A percentile compares a stretch with the other conserved stretches of the same genome.
Evolutionary conservation across 306 rosid genomes (phyloP).

Genomic region (Vigna unguiculata): DNA sequence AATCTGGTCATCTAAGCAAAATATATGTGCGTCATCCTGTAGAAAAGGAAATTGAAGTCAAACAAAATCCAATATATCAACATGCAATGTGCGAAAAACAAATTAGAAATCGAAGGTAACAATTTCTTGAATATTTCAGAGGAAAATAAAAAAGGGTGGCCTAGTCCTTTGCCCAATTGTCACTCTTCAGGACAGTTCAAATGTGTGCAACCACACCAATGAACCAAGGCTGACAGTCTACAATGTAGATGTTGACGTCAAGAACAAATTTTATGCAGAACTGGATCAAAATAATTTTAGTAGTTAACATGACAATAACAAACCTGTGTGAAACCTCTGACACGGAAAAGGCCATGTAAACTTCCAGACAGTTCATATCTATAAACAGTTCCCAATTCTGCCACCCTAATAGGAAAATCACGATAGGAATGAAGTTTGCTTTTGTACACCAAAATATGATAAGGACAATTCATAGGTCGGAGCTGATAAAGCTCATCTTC

Average conservation of each 20-base stretch:
- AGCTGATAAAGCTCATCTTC: slow-evolving; percentile 95
- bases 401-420: slow-evolving; percentile 85
- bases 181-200: neutral
- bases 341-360: slow-evolving; percentile 97
- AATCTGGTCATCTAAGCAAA: slow-evolving; percentile 91
- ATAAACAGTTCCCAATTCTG: slow-evolving; percentile 96
- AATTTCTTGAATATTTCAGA: neutral
- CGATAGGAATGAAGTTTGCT: slow-evolving; percentile 92
- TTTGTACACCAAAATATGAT: slow-evolving; percentile 90
- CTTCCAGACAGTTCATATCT: slow-evolving; percentile 97
- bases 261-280: slow-evolving; percentile 21
- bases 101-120: slow-evolving; percentile 27
- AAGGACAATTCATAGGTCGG: slow-evolving; percentile 99
- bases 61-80: slow-evolving; percentile 27
- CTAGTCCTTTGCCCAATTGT: neutral
- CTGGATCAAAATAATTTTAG: slow-evolving; percentile 1
- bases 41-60: slow-evolving; percentile 46
- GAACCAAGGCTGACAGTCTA: neutral
- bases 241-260: neutral
- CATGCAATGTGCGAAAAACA: slow-evolving; percentile 15
- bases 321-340: slow-evolving; percentile 97
- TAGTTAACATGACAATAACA: slow-evolving; percentile 38
- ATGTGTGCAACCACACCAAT: slow-evolving; percentile 30
- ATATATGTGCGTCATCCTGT: slow-evolving; percentile 99
- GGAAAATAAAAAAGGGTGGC: neutral